A percentile compares a stretch with the other conserved stretches of the same genome.
Conservation (phyloP, 495 filamentous ascomycete species). For the Trichodelitschia bisporula region DNA sequence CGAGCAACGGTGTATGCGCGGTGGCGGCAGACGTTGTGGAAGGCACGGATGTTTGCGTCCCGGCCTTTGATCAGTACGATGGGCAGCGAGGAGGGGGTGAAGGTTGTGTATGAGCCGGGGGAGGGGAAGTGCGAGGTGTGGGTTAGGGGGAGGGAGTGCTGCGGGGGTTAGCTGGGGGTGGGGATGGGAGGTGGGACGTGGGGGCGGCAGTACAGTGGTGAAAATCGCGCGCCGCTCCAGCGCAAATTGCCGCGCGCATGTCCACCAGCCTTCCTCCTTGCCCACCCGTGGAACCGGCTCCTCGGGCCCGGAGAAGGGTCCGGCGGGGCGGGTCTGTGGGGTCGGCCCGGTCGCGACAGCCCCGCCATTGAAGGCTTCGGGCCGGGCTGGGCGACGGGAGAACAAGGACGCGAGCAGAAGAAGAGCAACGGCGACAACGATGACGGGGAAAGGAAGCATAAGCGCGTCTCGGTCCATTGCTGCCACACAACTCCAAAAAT, state of each 20-base stretch:
- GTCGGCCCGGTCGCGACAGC: too few species aligned
- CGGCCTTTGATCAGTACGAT: slow-evolving; percentile 9
- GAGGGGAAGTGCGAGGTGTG: slow-evolving; percentile 8
- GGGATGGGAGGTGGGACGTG: not conserved
- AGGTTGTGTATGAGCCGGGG: slow-evolving; percentile 8
- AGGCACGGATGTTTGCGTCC: slow-evolving; percentile 7
- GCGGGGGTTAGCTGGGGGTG: slow-evolving; percentile 1
- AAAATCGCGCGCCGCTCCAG: slow-evolving; percentile 10
- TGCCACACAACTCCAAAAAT: too few species aligned
- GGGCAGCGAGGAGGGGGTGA: slow-evolving; percentile 6
- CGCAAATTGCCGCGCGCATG: slow-evolving; percentile 4
- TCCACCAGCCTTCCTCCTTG: slow-evolving; percentile 13
- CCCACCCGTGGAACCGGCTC: too few species aligned
- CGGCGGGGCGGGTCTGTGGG: too few species aligned
- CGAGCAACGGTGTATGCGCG: slow-evolving; percentile 9
- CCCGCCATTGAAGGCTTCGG: too few species aligned
- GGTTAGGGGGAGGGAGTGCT: slow-evolving; percentile 8
- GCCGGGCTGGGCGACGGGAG: too few species aligned
- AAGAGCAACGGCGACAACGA: too few species aligned
- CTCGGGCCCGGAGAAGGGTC: too few species aligned
- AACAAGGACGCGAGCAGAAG: too few species aligned
- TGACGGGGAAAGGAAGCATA: too few species aligned
- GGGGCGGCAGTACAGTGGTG: slow-evolving; percentile 5
- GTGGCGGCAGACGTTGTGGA: slow-evolving; percentile 12
- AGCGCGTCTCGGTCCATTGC: too few species aligned